Percentiles rank a stretch among this genome's conserved stretches.
Evolutionary conservation across 768 basidiomycete species (phyloP).

Genomic region (Hypholoma fasciculare): DNA sequence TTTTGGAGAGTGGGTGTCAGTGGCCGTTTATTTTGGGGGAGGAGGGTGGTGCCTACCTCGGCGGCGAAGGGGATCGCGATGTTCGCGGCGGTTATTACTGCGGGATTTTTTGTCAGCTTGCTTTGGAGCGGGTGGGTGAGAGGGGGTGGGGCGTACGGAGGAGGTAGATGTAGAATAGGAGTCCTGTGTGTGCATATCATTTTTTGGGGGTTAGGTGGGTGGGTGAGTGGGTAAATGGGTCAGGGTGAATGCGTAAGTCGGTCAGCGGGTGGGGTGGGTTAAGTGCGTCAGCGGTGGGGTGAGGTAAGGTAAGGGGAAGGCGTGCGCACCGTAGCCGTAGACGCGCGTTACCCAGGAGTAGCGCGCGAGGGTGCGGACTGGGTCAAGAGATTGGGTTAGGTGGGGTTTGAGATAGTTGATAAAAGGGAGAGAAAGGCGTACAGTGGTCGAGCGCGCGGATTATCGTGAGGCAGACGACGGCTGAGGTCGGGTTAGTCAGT

Average conservation of each 20-base stretch:
- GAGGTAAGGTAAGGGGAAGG: background rate
- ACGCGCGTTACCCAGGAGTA: conserved; percentile 3
- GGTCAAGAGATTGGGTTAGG: background rate
- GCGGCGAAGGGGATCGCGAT: background rate
- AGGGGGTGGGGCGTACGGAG: background rate
- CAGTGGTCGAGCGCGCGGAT: background rate
- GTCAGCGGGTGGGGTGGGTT: too few species aligned
- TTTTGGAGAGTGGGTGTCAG: background rate
- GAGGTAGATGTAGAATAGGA: background rate
- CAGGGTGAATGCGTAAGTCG: too few species aligned
- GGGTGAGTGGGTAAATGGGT: too few species aligned
- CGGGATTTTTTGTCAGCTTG: too few species aligned
- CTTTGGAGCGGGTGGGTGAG: too few species aligned
- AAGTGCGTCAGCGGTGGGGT: too few species aligned
- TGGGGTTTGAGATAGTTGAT: background rate
- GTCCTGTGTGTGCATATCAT: background rate
- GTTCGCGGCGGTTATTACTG: background rate
- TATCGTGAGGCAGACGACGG: background rate
- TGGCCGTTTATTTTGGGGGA: background rate
- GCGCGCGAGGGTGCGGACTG: background rate
- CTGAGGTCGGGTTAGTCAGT: background rate
- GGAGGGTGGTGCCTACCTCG: background rate
- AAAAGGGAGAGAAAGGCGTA: background rate
- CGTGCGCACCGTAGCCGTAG: background rate
- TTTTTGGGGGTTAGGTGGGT: too few species aligned